phyloP scores from a whole-genome alignment of 352 stramenopile genomes.

The Peronospora farinosa region DNA sequence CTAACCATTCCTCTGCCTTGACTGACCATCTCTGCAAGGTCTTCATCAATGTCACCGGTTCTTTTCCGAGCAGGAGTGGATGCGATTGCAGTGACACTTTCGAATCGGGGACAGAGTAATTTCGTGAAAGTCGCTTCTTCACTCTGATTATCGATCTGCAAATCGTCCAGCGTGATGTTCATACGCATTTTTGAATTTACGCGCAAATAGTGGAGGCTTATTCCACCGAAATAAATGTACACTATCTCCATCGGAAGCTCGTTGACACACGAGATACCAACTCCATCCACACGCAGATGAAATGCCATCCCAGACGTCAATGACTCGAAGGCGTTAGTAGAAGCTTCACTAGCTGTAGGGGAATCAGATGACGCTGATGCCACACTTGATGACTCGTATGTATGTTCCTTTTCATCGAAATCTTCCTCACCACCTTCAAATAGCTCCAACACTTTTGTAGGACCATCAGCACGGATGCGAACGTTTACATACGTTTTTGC shows the following conservation, averaged over 20 bases:
- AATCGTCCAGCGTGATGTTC: constrained; percentile 77
- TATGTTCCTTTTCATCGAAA: constrained; percentile 75
- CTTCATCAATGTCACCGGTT: constrained; percentile 43
- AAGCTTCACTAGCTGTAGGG: constrained; percentile 67
- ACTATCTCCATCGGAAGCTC: constrained; percentile 80
- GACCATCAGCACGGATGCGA: constrained; percentile 79
- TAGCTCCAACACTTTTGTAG: constrained; percentile 88
- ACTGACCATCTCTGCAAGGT: constrained; percentile 41
- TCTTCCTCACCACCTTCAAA: constrained; percentile 86
- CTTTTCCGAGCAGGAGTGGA: constrained; percentile 28
- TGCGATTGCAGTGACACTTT: constrained; percentile 19
- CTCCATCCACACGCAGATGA: constrained; percentile 63
- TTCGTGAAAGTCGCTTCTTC: constrained; percentile 82
- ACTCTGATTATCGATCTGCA: constrained; percentile 86
- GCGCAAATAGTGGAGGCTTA: constrained; percentile 71
- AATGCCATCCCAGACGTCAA: constrained; percentile 61
- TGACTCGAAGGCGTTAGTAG: constrained; percentile 61
- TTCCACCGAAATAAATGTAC: constrained; percentile 79
- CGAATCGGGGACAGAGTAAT: constrained; percentile 65
- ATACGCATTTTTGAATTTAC: constrained; percentile 81
- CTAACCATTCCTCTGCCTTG: constrained; percentile 13
- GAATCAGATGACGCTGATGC: constrained; percentile 58
- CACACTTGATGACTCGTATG: constrained; percentile 65
- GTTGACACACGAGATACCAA: constrained; percentile 86
- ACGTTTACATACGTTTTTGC: constrained; percentile 85